Base-by-base conservation (phyloP, 2,329 filamentous ascomycete species). In the Monosporascus sp. region DNA sequence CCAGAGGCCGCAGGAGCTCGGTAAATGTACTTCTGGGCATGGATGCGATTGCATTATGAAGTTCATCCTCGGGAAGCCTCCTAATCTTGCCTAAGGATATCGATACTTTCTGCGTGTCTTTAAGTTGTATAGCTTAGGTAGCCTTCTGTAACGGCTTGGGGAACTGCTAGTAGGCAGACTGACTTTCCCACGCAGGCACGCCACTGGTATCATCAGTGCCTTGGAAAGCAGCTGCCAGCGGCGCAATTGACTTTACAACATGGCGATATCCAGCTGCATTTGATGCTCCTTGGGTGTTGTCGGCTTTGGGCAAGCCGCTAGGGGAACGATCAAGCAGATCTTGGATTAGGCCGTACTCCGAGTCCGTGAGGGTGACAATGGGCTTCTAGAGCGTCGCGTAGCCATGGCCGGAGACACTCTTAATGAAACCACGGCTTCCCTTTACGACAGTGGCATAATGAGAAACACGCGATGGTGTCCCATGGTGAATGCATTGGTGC, bases 1-100 rank as follows among this genome's bases (percentile, higher is more conserved):
- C 83, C 8, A 91, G 68, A 5, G 77, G 74, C 37, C 78, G 77
- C 31, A 92, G 66, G 9, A 88, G 78, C 57, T 87, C 83, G 1
- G 83, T 81, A 62, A 91, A 85, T 1, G 78, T 78, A 1, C 77
- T 72, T 2, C 74, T 67, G 0, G 85, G 76, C 22, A 91, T 63
- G 0, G 56, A 49, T 15, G 58, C 58, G 6, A 76, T 58, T 45
- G 72, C 64, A 7, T 66, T 55, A 7, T 68, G 61, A 17, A 69
- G 62, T 5, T 59, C 57, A 1, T 60, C 47, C n/a, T 63, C 51
- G 3, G 53, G 31, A 35, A 68, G 59, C 3, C 40, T 64, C 6
- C 58, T 56, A 26, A 66, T 57, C 18, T 31, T 31, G n/a, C 37
- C n/a, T 31, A 67, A 35, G 17, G 55, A 48, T 14, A 55, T 50